Base-by-base conservation (phyloP, 23 red algal genomes). In the Gracilariopsis chorda region DNA sequence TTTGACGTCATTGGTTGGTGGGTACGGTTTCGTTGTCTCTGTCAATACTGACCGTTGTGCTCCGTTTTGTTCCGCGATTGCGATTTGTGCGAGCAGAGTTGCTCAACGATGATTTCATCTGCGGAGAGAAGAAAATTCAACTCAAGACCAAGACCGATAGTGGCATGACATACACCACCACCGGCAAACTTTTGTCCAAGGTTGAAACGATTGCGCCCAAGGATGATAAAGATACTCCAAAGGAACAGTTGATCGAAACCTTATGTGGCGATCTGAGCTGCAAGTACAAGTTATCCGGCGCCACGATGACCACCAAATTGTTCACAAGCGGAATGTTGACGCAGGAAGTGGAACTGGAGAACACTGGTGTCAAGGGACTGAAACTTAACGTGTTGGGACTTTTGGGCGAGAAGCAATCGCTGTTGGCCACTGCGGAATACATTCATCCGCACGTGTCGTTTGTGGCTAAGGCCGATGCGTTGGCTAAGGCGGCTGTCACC, bases 61-160 rank as follows among this genome's bases (percentile, higher is more conserved):
- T 21, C 30, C 32, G 34, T 83, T n/a, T n/a, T n/a, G n/a, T n/a
- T n/a, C n/a, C n/a, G n/a, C n/a, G n/a, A n/a, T n/a, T 25, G 23
- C 46, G 58, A 48, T 74, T 87, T 14, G 39, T 23, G 24, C 0
- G 29, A 34, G 51, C 62, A 90, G 86, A 91, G 67, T 34, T 96
- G 44, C 65, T 96, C 59, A 92, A 88, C 25, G 94, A 96, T 79
- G 86, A 96, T 41, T 96, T 91, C 69, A 82, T 87, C 51, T 96
- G 68, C 67, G 80, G 83, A 29, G 65, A 82, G 20, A 82, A 96
- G 62, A 96, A 91, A 47, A 53, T 96, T 46, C 68, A 88, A 13
- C 70, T 96, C 52, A 96, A 96, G 55, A 91, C 94, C 29, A 86
- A 83, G 42, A 96, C 94, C n/a, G 59, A 41, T 20, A 88, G 90